Evolutionary conservation across 257 asterid genomes (phyloP), one percentile per base, ranked within the genome.

Genomic region (Gardenia jasminoides): DNA sequence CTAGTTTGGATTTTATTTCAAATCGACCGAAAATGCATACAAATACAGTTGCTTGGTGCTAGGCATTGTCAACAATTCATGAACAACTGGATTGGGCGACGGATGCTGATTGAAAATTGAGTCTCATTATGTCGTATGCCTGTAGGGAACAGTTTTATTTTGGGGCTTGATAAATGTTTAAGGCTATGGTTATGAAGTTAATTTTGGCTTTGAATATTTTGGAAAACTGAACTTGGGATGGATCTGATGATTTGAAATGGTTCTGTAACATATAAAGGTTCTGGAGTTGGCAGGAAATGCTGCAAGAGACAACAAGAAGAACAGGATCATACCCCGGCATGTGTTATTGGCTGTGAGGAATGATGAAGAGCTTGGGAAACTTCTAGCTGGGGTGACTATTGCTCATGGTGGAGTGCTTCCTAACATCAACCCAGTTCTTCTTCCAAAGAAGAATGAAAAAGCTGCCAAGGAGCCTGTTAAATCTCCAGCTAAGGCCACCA

Each of bases 231-330:
- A 33, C 19, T 30, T 67, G 41, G 44, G 33, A 61, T 24, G 8
- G 67, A 3, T 61, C 67, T n/a, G 36, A 61, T 61, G 1, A 61
- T 67, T 67, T 67, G 11, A 16, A 3, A 13, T 31, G 46, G 4
- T 15, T 3, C n/a, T 15, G 46, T 67, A 52, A 13, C 17, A 9
- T 72, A 13, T 26, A 20, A 3, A 91, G 96, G 90, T 89, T 30
- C 54, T 91, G 74, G 96, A 89, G 47, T 80, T 91, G 82, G 96
- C 96, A 54, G 96, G 96, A 36, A 88, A 89, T 76, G 96, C 96
- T 10, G 94, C 94, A 1, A 83, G 89, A 26, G 92, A 89, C 73
- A 91, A 91, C 90, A 89, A 91, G 90, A 91, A 88, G 64, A 87
- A 66, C 76, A 89, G 94, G 77, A 91, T 91, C 2, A 88, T 83